Evolutionary conservation across 495 filamentous ascomycete genomes (phyloP).

Genomic region (Xeromyces bisporus): DNA sequence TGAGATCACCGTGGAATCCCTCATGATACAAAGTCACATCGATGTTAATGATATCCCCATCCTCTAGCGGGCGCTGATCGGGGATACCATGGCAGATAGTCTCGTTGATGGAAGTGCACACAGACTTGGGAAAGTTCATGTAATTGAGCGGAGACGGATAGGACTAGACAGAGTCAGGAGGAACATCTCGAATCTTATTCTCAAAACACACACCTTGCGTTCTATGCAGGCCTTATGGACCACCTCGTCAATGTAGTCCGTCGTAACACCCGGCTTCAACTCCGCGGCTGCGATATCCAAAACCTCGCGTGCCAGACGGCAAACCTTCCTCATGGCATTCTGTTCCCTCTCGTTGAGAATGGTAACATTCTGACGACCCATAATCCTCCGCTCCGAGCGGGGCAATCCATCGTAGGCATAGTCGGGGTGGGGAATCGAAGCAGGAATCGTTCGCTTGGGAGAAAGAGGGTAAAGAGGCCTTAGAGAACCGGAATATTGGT

Average conservation of each 20-base stretch:
- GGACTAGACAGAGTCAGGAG: constrained; percentile 39
- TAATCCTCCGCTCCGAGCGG: constrained; percentile 55
- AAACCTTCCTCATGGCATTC: constrained; percentile 86
- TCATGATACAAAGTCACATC: constrained; percentile 78
- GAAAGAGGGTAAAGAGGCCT: constrained; percentile 86
- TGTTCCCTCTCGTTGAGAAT: constrained; percentile 66
- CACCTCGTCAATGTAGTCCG: constrained; percentile 88
- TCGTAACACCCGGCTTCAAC: constrained; percentile 74
- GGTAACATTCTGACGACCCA: constrained; percentile 56
- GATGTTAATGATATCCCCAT: constrained; percentile 81
- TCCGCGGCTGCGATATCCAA: constrained; percentile 78
- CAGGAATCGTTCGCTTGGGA: constrained; percentile 51
- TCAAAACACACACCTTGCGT: constrained; percentile 54
- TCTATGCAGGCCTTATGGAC: constrained; percentile 94
- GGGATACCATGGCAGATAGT: constrained; percentile 92
- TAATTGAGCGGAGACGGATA: constrained; percentile 97
- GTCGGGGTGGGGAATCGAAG: constrained; percentile 66
- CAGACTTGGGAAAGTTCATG: constrained; percentile 89
- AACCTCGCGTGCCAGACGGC: constrained; percentile 75
- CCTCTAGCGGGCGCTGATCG: constrained; percentile 56
- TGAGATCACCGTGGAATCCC: constrained; percentile 76
- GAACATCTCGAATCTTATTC: constrained; percentile 1
- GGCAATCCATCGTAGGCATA: constrained; percentile 75
- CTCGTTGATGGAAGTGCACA: constrained; percentile 92
- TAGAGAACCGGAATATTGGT: constrained; percentile 59